Conservation (phyloP, 2,329 filamentous ascomycete species). For the Lachnellula cervina region DNA sequence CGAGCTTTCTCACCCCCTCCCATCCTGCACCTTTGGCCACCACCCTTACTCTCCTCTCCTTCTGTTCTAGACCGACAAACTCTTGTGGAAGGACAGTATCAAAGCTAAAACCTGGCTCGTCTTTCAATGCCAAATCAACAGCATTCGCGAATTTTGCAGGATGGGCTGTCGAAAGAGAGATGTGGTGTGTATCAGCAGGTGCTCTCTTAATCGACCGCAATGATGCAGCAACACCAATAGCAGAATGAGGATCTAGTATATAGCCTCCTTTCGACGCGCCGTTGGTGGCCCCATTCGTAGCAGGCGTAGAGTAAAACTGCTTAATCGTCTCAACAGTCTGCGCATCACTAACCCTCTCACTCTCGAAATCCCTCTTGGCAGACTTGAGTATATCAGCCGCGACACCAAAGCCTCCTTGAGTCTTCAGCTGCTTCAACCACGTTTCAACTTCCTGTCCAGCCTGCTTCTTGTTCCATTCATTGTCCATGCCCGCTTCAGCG, state of each 20-base stretch:
- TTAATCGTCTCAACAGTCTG: constrained; percentile 66
- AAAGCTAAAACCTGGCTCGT: constrained; percentile 70
- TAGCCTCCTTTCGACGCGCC: constrained; percentile 51
- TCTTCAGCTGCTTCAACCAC: constrained; percentile 80
- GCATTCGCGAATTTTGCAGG: constrained; percentile 90
- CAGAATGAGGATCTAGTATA: constrained; percentile 87
- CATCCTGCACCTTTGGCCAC: constrained; percentile 63
- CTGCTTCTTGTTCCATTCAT: constrained; percentile 61
- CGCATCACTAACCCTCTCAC: constrained; percentile 63
- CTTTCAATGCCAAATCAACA: constrained; percentile 72
- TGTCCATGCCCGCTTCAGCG: constrained; percentile 53
- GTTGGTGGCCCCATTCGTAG: constrained; percentile 28
- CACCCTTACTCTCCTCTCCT: constrained; percentile 67
- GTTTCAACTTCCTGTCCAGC: constrained; percentile 69
- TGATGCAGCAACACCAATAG: constrained; percentile 77
- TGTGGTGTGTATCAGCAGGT: constrained; percentile 51
- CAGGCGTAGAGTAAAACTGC: constrained; percentile 43
- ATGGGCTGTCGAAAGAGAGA: constrained; percentile 88
- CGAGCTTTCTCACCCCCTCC: constrained; percentile 69
- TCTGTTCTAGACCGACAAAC: constrained; percentile 72
- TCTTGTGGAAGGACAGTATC: constrained; percentile 73
- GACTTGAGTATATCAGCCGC: constrained; percentile 65
- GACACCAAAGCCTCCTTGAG: constrained; percentile 76
- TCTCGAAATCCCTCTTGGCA: constrained; percentile 73
- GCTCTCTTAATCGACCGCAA: constrained; percentile 59